Conservation (phyloP, 495 filamentous ascomycete species). For the Lichina pygmaea region DNA sequence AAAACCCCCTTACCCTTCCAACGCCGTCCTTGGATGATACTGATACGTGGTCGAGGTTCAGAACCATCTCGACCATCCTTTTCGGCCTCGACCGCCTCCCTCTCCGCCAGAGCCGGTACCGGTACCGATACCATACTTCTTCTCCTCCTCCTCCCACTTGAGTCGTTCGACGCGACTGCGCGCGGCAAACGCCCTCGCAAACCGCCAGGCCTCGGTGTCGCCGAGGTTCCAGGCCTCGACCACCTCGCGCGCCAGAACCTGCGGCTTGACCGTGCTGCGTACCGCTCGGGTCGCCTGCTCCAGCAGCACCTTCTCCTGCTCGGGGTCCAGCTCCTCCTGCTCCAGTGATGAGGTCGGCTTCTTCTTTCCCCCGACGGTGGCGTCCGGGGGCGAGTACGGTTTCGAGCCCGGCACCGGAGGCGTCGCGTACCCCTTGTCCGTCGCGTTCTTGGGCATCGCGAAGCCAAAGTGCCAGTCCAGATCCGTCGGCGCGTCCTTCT, state of each 20-base stretch:
- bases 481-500: constrained; percentile 29
- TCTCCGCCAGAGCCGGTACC: too few relatives aligned
- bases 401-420: constrained; percentile 18
- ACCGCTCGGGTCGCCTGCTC: constrained; percentile 27
- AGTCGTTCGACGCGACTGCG: constrained; percentile 28
- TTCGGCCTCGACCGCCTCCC: too few relatives aligned
- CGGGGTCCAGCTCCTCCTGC: constrained; percentile 18
- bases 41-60: too few relatives aligned
- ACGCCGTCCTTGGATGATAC: too few relatives aligned
- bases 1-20: too few relatives aligned
- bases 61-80: too few relatives aligned
- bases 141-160: constrained; percentile 49
- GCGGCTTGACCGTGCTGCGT: constrained; percentile 12
- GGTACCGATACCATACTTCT: constrained; percentile 25
- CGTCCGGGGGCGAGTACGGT: constrained; percentile 2
- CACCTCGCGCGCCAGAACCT: constrained; percentile 20
- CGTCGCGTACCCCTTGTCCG: constrained; percentile 23
- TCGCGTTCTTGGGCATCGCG: constrained; percentile 29
- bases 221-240: constrained; percentile 85
- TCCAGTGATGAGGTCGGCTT: not conserved
- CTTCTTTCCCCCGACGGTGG: not conserved
- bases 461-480: constrained; percentile 85
- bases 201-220: constrained; percentile 82
- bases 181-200: constrained; percentile 47
- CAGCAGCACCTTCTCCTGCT: constrained; percentile 33